phyloP scores from a whole-genome alignment of 805 yeast species.

The Candida ascalaphidarum region DNA sequence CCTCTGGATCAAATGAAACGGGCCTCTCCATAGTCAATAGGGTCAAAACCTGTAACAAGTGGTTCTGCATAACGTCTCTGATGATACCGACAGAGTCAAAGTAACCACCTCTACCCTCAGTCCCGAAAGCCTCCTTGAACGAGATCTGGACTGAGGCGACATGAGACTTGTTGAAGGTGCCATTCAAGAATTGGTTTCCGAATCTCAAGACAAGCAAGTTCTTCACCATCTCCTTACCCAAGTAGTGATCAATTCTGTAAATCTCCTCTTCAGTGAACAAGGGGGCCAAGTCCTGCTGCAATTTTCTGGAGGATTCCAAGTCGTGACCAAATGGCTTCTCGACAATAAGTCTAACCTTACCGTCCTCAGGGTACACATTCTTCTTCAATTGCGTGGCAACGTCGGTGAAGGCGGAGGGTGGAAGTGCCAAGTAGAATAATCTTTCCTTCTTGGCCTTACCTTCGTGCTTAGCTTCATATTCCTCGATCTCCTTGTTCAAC shows the following conservation, averaged over 20 bases:
- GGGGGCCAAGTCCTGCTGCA: slow-evolving; percentile 75
- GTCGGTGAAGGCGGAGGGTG: slow-evolving; percentile 81
- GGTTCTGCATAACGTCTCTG: slow-evolving; percentile 98
- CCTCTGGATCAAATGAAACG: slow-evolving; percentile 81
- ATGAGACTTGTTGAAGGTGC: slow-evolving; percentile 82
- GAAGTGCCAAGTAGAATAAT: slow-evolving; percentile 86
- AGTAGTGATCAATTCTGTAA: slow-evolving; percentile 92
- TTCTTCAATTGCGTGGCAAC: slow-evolving; percentile 72
- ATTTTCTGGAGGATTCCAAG: slow-evolving; percentile 63
- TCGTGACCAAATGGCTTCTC: slow-evolving; percentile 98
- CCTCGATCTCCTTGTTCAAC: slow-evolving; percentile 47
- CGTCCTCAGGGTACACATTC: slow-evolving; percentile 51
- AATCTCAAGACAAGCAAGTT: slow-evolving; percentile 83
- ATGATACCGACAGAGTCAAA: slow-evolving; percentile 92
- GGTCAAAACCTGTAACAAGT: slow-evolving; percentile 85
- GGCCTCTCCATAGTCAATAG: slow-evolving; percentile 95
- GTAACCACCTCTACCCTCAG: slow-evolving; percentile 98
- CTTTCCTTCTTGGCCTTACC: slow-evolving; percentile 54
- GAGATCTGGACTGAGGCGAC: slow-evolving; percentile 78
- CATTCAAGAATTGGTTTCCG: slow-evolving; percentile 79
- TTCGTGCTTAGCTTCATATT: slow-evolving; percentile 44
- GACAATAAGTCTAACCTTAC: slow-evolving; percentile 71
- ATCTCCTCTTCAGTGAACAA: slow-evolving; percentile 85
- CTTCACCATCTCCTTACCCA: slow-evolving; percentile 98
- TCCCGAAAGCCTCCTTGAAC: slow-evolving; percentile 97